phyloP scores from a whole-genome alignment of 75 land plant species.

The Cryptomeria japonica region DNA sequence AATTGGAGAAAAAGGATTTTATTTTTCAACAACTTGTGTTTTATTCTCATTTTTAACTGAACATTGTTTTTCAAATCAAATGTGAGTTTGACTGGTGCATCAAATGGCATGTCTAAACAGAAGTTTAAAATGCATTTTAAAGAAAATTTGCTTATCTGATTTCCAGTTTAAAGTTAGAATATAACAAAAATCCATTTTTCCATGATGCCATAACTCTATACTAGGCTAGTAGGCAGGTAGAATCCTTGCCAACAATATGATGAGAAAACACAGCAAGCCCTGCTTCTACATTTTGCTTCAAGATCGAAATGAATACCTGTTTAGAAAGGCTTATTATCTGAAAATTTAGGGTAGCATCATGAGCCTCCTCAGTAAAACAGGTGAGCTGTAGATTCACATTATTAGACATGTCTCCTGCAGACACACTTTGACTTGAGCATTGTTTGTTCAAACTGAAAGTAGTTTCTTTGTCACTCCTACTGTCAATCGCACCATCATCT shows the following conservation, averaged over 20 bases:
- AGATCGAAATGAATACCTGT: conserved; percentile 23
- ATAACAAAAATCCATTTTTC: neutral
- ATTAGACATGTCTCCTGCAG: neutral
- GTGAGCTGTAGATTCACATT: conserved; percentile 22
- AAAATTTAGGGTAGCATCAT: conserved; percentile 42
- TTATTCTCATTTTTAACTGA: no score
- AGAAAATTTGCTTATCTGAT: neutral
- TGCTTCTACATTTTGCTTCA: neutral
- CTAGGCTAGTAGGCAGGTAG: neutral
- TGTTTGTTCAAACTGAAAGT: neutral
- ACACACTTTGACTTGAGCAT: neutral
- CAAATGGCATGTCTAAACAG: neutral
- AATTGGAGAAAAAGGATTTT: no score
- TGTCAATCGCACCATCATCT: neutral
- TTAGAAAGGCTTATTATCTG: conserved; percentile 44
- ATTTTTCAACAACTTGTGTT: no score
- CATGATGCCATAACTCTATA: neutral
- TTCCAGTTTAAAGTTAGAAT: neutral
- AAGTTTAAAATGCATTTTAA: neutral
- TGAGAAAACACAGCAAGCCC: neutral
- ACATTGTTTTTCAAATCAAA: neutral
- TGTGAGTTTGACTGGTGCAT: neutral
- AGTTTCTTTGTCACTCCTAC: neutral
- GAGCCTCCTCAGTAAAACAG: conserved; percentile 34
- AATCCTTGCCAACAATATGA: neutral